Evolutionary conservation across 176 grass and related monocot genomes (phyloP).

Genomic region (Musa beccarii): DNA sequence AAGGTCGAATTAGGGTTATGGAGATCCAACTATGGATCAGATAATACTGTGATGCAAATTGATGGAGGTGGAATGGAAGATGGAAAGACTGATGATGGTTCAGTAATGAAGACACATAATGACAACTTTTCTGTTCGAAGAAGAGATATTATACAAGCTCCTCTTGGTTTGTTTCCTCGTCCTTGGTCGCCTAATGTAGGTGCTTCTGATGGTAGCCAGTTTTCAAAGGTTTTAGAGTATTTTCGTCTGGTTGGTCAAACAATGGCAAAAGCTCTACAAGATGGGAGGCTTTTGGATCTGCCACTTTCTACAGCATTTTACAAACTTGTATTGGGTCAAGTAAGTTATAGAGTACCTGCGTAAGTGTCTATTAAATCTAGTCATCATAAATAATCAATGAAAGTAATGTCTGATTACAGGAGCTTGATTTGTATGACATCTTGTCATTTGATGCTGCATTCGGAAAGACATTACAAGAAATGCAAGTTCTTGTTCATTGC

Average conservation of each 20-base stretch:
- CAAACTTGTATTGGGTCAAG: constrained; percentile 71
- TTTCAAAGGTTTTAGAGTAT: constrained; percentile 66
- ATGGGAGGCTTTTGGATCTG: constrained; percentile 77
- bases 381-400: neutral
- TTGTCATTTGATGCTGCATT: constrained; percentile 65
- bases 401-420: constrained; percentile 30
- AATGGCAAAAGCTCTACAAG: constrained; percentile 89
- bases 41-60: constrained; percentile 40
- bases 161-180: constrained; percentile 70
- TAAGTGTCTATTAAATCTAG: neutral
- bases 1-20: constrained; percentile 57
- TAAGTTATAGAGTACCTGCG: constrained; percentile 24
- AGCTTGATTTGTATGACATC: constrained; percentile 79
- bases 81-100: constrained; percentile 12
- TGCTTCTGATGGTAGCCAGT: constrained; percentile 53
- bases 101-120: constrained; percentile 19
- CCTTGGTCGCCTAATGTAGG: constrained; percentile 50
- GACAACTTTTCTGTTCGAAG: constrained; percentile 21
- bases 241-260: constrained; percentile 60
- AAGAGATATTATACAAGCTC: constrained; percentile 46
- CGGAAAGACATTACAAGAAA: constrained; percentile 77
- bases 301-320: constrained; percentile 78
- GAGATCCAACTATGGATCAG: constrained; percentile 37
- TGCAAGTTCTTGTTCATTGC: constrained; percentile 54
- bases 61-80: constrained; percentile 19